Evolutionary conservation across 805 yeast species (phyloP), one percentile per base, ranked within the genome.

Genomic region (Monosporozyma unispora): DNA sequence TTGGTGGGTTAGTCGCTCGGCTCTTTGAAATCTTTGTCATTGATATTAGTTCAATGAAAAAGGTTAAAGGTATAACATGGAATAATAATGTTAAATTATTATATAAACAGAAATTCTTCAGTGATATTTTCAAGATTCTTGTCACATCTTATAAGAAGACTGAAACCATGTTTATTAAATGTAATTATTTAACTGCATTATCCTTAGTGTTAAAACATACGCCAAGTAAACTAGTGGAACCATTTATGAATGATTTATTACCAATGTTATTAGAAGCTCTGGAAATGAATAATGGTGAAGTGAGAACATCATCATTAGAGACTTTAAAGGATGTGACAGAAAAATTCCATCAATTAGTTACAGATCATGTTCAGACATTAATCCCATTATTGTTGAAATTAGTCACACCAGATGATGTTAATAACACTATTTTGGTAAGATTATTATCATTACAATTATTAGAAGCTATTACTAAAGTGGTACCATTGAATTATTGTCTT

Each of bases 91-190:
- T 84, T 18, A 77, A 85, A 51, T 64, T 77, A 43, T 71, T 93
- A 22, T 87, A 84, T 73, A 88, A 88, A 61, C 99, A 93, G 60
- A 81, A 81, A 54, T 73, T 87, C 23, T 87, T 88, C 61, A 78
- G 79, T 51, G 67, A 72, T 8, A 69, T 80, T 1, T 72, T 87
- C 5, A 84, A 85, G 0, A 64, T 62, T 28, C 62, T 88, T 29
- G 77, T 84, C 7, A 61, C 66, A 0, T 74, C 73, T 3, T 81
- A 76, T 61, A 65, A 68, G 28, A 55, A 52, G 6, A 51, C 57
- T 1, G 28, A 49, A 1, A 59, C 64, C 10, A 54, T 66, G 51
- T 45, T 40, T 2, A 50, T 62, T 16, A 76, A 76, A 52, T 76
- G 79, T 45, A 75, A 78, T 45, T 80, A 79, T 55, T 67, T 90